These are phyloP conservation scores for Corchorus capsularis DNA, from an alignment of 345 rosid genomes.

Conservation along the genomic window DNA sequence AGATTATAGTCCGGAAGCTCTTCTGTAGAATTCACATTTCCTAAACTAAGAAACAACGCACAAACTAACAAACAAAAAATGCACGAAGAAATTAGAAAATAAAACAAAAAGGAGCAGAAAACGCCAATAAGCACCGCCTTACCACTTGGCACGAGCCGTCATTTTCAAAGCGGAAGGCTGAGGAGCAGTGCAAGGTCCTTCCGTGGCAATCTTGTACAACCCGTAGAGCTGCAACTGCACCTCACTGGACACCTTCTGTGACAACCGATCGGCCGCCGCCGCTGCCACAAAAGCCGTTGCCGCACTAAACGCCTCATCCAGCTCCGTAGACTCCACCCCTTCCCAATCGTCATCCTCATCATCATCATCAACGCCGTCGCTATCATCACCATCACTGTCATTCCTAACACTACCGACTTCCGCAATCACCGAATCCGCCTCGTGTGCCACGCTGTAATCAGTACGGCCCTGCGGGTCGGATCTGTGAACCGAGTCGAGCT, in stretches of 20 bases:
- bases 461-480: constrained; percentile 34
- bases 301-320: constrained; percentile 85
- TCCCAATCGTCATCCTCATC: constrained; percentile 83
- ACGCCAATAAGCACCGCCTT: constrained; percentile 16
- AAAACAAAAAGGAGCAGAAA: neutral
- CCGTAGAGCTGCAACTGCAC: constrained; percentile 85
- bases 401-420: constrained; percentile 80
- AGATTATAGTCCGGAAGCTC: neutral
- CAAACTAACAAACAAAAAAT: neutral
- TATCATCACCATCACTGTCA: constrained; percentile 51
- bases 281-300: constrained; percentile 80
- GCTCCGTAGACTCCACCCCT: constrained; percentile 90
- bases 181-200: constrained; percentile 83
- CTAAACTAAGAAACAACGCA: neutral
- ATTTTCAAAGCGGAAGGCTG: constrained; percentile 91
- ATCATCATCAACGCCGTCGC: constrained; percentile 19
- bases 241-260: constrained; percentile 60
- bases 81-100: neutral
- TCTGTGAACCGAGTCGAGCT: constrained; percentile 12
- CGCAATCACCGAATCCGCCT: constrained; percentile 63
- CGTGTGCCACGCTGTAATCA: constrained; percentile 24
- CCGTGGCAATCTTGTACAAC: constrained; percentile 82
- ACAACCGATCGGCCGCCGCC: constrained; percentile 62
- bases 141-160: constrained; percentile 97
- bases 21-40: neutral